A percentile compares a stretch with the other conserved stretches of the same genome.
Conservation (phyloP, 805 yeast genomes). For the Suhomyces emberorum region DNA sequence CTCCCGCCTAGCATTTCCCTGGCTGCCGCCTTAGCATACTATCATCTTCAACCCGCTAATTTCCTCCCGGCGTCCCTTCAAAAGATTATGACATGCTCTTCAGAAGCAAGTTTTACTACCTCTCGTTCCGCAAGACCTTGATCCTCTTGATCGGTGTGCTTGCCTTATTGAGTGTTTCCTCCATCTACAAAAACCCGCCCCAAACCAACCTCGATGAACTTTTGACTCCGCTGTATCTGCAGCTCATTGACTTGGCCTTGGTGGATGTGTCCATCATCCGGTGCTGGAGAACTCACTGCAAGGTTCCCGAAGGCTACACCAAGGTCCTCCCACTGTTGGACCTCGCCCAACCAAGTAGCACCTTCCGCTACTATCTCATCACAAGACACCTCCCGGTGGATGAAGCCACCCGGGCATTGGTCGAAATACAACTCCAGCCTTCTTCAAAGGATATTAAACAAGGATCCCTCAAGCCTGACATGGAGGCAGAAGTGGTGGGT, state of each 20-base stretch:
- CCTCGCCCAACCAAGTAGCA: slow-evolving; percentile 1
- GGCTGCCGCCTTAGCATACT: no score
- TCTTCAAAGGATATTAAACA: not conserved
- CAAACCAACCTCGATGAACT: not conserved
- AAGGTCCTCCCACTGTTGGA: slow-evolving; percentile 11
- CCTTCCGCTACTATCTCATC: slow-evolving; percentile 6
- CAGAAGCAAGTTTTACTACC: slow-evolving; percentile 4
- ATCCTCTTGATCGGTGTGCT: not conserved
- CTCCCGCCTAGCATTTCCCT: no score
- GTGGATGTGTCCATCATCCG: slow-evolving; percentile 10
- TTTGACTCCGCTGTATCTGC: not conserved
- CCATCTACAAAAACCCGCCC: not conserved
- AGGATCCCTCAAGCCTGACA: not conserved
- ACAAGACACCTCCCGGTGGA: slow-evolving; percentile 5
- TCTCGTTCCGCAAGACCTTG: slow-evolving; percentile 8
- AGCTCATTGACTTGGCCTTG: slow-evolving; percentile 5
- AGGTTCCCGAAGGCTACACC: slow-evolving; percentile 10
- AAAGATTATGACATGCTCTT: not conserved
- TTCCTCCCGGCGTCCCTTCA: no score
- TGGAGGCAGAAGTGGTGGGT: slow-evolving; percentile 3
- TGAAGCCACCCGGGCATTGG: slow-evolving; percentile 7
- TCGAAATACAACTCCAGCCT: slow-evolving; percentile 6
- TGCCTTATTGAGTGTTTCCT: not conserved
- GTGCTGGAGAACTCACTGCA: slow-evolving; percentile 8
- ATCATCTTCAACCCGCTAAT: no score